phyloP scores from a whole-genome alignment of 2,329 filamentous ascomycete genomes.

The Cytospora piceae region DNA sequence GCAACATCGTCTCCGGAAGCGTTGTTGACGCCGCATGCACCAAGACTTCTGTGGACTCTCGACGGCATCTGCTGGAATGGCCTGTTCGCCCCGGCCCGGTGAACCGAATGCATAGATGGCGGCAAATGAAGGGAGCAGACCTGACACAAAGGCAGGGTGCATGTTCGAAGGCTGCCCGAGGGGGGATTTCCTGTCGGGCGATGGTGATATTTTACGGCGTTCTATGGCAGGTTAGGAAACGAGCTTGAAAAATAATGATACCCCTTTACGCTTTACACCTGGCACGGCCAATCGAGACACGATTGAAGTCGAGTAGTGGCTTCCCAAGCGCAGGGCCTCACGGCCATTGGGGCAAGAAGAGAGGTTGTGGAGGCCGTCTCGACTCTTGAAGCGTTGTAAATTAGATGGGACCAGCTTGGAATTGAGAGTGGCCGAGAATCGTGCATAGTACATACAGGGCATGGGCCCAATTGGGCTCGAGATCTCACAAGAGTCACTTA shows the following conservation, averaged over 20 bases:
- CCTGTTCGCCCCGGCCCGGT: not conserved
- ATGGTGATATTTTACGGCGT: constrained; percentile 11
- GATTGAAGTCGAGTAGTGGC: not conserved
- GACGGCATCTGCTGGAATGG: not conserved
- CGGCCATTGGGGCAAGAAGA: not conserved
- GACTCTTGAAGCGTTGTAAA: not conserved
- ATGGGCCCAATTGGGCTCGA: not conserved
- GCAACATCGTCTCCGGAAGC: not conserved
- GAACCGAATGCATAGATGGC: not conserved
- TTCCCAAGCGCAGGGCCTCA: not conserved
- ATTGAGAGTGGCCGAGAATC: not conserved
- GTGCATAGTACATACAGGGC: not conserved
- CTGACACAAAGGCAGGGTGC: not conserved
- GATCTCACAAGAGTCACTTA: not conserved
- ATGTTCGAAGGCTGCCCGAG: not conserved
- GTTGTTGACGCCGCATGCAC: not conserved
- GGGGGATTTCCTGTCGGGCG: not conserved
- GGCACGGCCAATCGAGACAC: not conserved
- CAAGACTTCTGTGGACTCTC: not conserved
- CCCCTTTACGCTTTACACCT: not conserved
- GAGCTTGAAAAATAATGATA: constrained; percentile 18
- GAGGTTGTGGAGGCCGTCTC: no score
- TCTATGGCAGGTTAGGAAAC: constrained; percentile 9
- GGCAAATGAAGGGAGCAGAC: not conserved
- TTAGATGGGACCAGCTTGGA: not conserved